Evolutionary conservation across 805 yeast species (phyloP), one percentile per base, ranked within the genome.

Genomic region (Wickerhamiella alocasiicola): DNA sequence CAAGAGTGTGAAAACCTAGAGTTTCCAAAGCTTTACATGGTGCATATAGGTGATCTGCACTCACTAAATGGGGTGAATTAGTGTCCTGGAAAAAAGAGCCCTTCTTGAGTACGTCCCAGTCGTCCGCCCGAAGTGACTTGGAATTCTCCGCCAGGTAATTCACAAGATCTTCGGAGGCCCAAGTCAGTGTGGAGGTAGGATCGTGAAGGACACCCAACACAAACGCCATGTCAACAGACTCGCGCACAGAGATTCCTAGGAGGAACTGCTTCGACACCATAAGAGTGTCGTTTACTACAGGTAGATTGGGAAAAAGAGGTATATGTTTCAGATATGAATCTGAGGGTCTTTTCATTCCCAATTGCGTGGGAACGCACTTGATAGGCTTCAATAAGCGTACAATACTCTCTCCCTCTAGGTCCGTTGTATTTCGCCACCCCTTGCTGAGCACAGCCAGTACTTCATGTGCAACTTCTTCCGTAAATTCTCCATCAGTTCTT

Each of bases 191-290:
- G 4, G 43, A 43, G 12, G 46, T 46, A 1, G 57, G 45, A 18
- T 45, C 44, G 23, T 52, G 57, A 18, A 63, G 43, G 9, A 55
- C 50, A n/a, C 57, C 49, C 34, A 63, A 48, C 5, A 63, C 65
- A 42, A 57, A 53, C 15, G 52, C 50, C 55, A 63, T 54, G 37
- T 62, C 65, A 12, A 63, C 56, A 1, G 67, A 60, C 44, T 58
- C 57, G 20, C 67, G 55, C 11, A 63, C 49, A 2, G 64, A 64
- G 1, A 63, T 38, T 9, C 41, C 48, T 4, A 46, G 38, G 21
- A 63, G 47, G 44, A 62, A 45, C 17, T 44, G 27, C 3, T 41
- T 46, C 2, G 55, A 45, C 17, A 49, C 47, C 9, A 33, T 40
- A 12, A 55, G 30, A 15, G 33, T 30, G 3, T 38, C 44, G 3